Evolutionary conservation across 2,329 filamentous ascomycete species (phyloP), one percentile per base, ranked within the genome.

Genomic region (Fusarium buharicum): DNA sequence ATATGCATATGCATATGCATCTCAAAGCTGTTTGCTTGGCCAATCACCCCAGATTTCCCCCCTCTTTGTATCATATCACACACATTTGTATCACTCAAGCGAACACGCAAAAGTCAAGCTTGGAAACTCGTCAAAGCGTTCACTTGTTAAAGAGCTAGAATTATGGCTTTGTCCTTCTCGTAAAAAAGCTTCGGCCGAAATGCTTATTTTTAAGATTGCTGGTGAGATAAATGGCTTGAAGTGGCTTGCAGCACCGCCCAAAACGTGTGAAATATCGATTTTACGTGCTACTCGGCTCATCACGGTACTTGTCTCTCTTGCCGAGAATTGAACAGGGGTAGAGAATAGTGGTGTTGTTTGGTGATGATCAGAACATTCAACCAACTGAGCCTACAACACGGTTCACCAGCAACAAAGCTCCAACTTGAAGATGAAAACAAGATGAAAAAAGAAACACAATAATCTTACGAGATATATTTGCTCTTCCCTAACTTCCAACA

Each of bases 231-330:
- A 34, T 57, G 40, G 46, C 46, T 41, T 33, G 40, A 38, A 16
- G 38, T 53, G 55, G 49, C 51, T 62, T 47, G 24, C 11, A 45
- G 27, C 31, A 43, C 59, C 22, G 34, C 43, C 53, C 14, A 39
- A 34, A 49, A 18, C 22, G 18, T 16, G 27, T 16, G 12, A 4
- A 28, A 18, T 36, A 13, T 47, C 38, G 14, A 46, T 55, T 55
- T n/a, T 17, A 20, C 8, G 16, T 20, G 36, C 47, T 27, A 47
- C 20, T 17, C 36, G 36, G 47, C 41, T 39, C 41, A 14, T 17
- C 28, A 44, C 55, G 41, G 55, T 39, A 52, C 22, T 49, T 49
- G 14, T 36, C 14, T 36, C 14, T 44, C 22, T 47, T 59, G 24
- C 44, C 30, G 45, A 17, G 48, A 28, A 20, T 49, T 14, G 16